A percentile compares a stretch with the other conserved stretches of the same genome.
Conservation (phyloP, 495 filamentous ascomycete genomes). For the Aspergillus nidulans region DNA sequence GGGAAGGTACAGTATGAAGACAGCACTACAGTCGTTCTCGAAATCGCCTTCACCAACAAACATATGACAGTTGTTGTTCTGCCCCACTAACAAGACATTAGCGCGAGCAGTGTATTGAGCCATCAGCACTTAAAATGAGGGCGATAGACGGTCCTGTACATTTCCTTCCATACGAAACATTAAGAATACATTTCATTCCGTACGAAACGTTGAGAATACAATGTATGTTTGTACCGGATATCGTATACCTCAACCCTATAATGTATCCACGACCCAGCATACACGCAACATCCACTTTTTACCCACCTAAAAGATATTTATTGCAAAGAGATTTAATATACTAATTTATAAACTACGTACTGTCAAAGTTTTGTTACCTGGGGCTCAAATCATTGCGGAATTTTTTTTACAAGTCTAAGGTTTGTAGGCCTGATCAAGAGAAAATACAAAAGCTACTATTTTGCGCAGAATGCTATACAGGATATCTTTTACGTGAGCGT, state of each 20-base stretch:
- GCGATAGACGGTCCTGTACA: background rate
- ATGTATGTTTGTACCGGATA: background rate
- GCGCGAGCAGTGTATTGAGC: background rate
- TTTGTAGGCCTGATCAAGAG: background rate
- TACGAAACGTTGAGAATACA: background rate
- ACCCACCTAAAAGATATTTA: background rate
- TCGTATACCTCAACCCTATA: background rate
- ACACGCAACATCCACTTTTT: background rate
- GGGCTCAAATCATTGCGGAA: background rate
- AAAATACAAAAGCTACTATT: background rate
- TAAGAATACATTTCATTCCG: background rate
- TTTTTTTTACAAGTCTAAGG: background rate
- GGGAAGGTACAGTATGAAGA: too few relatives aligned
- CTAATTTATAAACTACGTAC: background rate
- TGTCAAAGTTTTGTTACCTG: background rate
- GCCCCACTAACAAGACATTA: background rate
- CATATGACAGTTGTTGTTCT: background rate
- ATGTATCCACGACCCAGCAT: background rate
- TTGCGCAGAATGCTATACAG: background rate
- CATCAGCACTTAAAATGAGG: background rate
- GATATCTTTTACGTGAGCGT: background rate
- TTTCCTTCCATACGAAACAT: background rate
- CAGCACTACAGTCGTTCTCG: constrained; percentile 3
- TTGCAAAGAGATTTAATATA: background rate
- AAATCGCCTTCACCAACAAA: constrained; percentile 1